Percentiles rank a stretch among this genome's conserved stretches.
phyloP scores from a whole-genome alignment of 306 rosid genomes.

The Astragalus membranaceus region DNA sequence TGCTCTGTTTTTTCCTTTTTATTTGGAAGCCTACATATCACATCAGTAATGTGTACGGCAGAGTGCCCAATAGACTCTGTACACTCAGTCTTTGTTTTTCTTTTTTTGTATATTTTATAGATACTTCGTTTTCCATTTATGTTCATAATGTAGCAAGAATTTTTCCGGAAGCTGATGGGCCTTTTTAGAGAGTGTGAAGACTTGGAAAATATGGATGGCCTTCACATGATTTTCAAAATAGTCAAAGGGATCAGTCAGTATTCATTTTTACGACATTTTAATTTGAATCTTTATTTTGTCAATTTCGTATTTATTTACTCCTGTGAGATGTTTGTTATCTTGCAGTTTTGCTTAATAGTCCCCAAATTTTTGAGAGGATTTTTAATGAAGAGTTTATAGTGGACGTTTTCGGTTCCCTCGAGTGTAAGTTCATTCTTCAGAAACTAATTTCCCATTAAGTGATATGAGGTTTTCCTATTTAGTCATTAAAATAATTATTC shows the following conservation, averaged over 20 bases:
- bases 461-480: not conserved
- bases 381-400: constrained; percentile 75
- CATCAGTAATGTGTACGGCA: not conserved
- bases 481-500: not conserved
- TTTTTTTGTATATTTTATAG: not conserved
- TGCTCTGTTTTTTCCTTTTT: not conserved
- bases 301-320: constrained; percentile 3
- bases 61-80: not conserved
- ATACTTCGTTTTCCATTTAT: not conserved
- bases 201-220: constrained; percentile 72
- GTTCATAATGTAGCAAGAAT: constrained; percentile 60
- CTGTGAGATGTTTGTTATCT: constrained; percentile 6
- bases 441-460: not conserved
- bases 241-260: constrained; percentile 88
- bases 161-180: constrained; percentile 74
- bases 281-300: constrained; percentile 2
- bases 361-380: constrained; percentile 78
- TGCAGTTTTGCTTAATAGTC: constrained; percentile 84
- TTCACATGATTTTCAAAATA: constrained; percentile 89
- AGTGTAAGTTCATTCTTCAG: constrained; percentile 61
- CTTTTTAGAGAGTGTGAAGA: constrained; percentile 75
- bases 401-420: constrained; percentile 86
- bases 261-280: constrained; percentile 12
- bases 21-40: constrained; percentile 1
- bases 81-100: not conserved